Evolutionary conservation across 176 grass and related monocot species (phyloP).

Genomic region (Pharus latifolius): DNA sequence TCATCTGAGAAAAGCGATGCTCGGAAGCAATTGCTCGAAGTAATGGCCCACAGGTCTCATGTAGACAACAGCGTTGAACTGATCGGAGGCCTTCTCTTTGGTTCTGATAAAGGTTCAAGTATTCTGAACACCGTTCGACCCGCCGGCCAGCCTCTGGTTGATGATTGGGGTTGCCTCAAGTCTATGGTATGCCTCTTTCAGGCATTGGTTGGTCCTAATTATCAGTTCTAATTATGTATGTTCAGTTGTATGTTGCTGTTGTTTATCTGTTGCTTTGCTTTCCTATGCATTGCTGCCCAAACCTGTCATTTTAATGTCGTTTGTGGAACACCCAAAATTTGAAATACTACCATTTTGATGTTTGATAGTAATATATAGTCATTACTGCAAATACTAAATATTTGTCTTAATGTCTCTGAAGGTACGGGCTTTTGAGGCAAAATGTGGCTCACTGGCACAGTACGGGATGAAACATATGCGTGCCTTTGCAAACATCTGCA

Average conservation of each 20-base stretch:
- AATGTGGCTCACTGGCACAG: constrained; percentile 50
- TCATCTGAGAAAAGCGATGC: constrained; percentile 39
- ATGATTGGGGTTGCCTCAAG: constrained; percentile 85
- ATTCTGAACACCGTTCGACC: constrained; percentile 33
- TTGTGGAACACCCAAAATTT: too few relatives aligned
- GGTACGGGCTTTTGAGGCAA: constrained; percentile 43
- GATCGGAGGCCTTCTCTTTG: constrained; percentile 55
- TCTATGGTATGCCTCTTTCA: constrained; percentile 19
- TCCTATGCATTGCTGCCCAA: too few relatives aligned
- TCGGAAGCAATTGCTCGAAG: constrained; percentile 36
- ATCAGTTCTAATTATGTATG: too few relatives aligned
- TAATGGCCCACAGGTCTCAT: constrained; percentile 44
- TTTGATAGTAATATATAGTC: too few relatives aligned
- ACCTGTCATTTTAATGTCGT: too few relatives aligned
- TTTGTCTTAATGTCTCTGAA: neutral
- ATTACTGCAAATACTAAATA: too few relatives aligned
- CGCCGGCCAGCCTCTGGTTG: constrained; percentile 36
- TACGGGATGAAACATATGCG: constrained; percentile 95
- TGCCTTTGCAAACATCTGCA: constrained; percentile 71
- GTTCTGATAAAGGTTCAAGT: constrained; percentile 14
- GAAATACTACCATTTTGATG: too few relatives aligned
- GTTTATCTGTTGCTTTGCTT: too few relatives aligned
- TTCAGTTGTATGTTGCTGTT: neutral
- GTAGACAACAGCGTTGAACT: constrained; percentile 58
- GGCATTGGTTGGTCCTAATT: too few relatives aligned